Percentiles rank a stretch among this genome's conserved stretches.
phyloP scores from a whole-genome alignment of 208 protist species.

The Wallacemonas sp. region DNA sequence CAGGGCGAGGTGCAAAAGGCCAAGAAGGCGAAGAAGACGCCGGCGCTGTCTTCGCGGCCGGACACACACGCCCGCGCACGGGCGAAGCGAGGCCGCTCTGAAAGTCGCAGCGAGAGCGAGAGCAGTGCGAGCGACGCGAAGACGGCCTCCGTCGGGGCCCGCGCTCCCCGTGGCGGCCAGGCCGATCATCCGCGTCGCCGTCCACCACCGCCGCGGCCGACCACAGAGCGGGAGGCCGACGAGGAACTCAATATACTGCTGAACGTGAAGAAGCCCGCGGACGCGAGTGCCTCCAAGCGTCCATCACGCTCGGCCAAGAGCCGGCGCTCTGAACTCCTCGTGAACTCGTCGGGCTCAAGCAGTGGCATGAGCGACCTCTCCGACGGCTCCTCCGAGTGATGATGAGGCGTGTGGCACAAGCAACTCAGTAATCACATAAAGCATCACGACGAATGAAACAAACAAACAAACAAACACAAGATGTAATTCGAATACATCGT shows the following conservation, averaged over 20 bases:
- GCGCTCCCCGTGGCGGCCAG: background rate
- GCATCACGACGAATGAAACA: background rate
- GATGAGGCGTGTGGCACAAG: background rate
- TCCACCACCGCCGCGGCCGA: background rate
- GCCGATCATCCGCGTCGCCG: background rate
- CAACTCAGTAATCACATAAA: background rate
- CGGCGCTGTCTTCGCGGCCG: background rate
- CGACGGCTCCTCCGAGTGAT: slow-evolving; percentile 2
- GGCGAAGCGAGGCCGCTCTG: background rate
- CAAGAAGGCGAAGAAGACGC: no score
- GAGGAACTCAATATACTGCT: slow-evolving; percentile 3
- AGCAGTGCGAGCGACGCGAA: background rate
- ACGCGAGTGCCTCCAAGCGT: no score
- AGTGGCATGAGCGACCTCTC: slow-evolving; percentile 11
- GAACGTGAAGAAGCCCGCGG: background rate
- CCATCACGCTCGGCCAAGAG: no score
- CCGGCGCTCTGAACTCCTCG: slow-evolving; percentile 8
- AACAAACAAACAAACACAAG: background rate
- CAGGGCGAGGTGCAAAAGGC: no score
- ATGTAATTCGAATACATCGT: background rate
- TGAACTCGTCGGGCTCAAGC: slow-evolving; percentile 6
- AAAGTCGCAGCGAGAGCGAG: slow-evolving; percentile 1
- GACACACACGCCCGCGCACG: background rate
- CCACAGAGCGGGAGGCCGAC: background rate
- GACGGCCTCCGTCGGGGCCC: no score